Evolutionary conservation across 1,284 basidiomycete species (phyloP).

Genomic region (Microbotryum saponariae): DNA sequence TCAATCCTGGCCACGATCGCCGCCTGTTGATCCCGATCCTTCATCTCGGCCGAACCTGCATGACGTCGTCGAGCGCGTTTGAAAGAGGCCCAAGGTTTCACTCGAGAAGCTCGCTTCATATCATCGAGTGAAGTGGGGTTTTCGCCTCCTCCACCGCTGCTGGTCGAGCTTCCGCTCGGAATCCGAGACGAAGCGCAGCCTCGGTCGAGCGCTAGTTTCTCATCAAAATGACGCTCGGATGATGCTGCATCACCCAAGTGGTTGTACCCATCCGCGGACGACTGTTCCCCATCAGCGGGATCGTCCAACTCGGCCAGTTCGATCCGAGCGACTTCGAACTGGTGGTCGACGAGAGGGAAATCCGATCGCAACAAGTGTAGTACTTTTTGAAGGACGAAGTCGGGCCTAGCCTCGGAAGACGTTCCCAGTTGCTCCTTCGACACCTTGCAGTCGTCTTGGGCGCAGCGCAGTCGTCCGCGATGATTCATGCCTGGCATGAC

Average conservation of each 20-base stretch:
- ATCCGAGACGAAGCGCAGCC: not conserved
- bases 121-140: slow-evolving; percentile 11
- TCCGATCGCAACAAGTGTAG: slow-evolving; percentile 7
- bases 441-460: too few relatives aligned
- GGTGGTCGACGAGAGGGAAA: slow-evolving; percentile 3
- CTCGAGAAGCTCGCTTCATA: slow-evolving; percentile 10
- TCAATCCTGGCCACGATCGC: not conserved
- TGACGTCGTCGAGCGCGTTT: slow-evolving; percentile 3
- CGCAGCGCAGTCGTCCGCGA: too few relatives aligned
- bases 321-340: not conserved
- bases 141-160: slow-evolving; percentile 26
- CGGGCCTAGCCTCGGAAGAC: too few relatives aligned
- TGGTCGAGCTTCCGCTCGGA: slow-evolving; percentile 11
- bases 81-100: slow-evolving; percentile 1
- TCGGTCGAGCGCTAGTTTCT: too few relatives aligned
- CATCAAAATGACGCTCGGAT: too few relatives aligned
- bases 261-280: not conserved
- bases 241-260: too few relatives aligned
- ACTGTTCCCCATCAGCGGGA: not conserved
- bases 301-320: slow-evolving; percentile 1
- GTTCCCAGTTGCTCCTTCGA: too few relatives aligned
- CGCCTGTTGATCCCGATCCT: not conserved
- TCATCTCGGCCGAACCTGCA: not conserved
- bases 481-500: too few relatives aligned
- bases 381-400: too few relatives aligned